These are phyloP conservation scores for Ogataea angusta DNA, from an alignment of 805 yeast genomes.

Conservation along the genomic window DNA sequence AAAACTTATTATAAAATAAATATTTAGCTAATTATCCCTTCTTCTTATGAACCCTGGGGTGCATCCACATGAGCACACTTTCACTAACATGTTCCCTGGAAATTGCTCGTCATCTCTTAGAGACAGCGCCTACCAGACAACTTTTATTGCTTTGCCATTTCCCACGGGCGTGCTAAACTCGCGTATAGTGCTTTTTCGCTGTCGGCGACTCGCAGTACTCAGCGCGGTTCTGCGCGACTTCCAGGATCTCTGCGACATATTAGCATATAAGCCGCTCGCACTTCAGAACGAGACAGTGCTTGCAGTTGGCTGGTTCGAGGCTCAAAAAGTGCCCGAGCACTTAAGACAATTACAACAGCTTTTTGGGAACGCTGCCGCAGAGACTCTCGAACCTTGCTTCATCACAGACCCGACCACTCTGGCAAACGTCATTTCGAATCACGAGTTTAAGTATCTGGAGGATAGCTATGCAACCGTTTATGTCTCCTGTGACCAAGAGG, in stretches of 20 bases:
- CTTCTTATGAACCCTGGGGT: not conserved
- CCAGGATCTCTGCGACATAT: constrained; percentile 13
- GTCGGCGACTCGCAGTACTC: constrained; percentile 11
- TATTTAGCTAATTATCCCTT: not conserved
- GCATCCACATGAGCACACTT: not conserved
- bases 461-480: constrained; percentile 24
- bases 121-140: constrained; percentile 1
- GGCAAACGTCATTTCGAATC: constrained; percentile 13
- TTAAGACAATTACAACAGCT: constrained; percentile 16
- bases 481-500: constrained; percentile 7
- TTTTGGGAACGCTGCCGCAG: constrained; percentile 7
- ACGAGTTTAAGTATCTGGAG: constrained; percentile 24
- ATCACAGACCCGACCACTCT: constrained; percentile 12
- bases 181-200: constrained; percentile 16
- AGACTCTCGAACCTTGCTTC: constrained; percentile 5
- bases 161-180: constrained; percentile 8
- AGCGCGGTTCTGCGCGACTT: constrained; percentile 11
- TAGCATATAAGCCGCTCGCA: constrained; percentile 14
- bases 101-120: not conserved
- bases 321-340: constrained; percentile 21
- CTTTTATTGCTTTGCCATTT: not conserved
- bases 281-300: constrained; percentile 5
- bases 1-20: not conserved
- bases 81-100: not conserved
- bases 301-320: constrained; percentile 32